Conservation (phyloP, 2,329 filamentous ascomycete genomes). For the Claviceps sp. region DNA sequence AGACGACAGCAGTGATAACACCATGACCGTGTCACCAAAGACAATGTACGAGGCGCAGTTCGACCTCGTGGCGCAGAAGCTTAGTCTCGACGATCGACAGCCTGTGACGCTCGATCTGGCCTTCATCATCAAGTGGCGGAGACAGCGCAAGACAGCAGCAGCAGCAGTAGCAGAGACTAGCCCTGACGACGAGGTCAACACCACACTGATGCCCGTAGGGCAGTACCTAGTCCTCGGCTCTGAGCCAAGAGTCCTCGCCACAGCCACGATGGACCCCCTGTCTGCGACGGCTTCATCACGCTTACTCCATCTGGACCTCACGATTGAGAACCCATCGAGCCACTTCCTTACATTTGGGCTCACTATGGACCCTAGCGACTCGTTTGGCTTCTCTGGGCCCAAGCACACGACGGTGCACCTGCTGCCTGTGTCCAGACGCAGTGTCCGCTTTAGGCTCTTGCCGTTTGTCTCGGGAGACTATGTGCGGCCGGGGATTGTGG, state of each 20-base stretch:
- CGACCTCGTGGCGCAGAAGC: constrained; percentile 60
- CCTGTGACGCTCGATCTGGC: constrained; percentile 61
- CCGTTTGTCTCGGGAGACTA: constrained; percentile 53
- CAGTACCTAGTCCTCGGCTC: constrained; percentile 67
- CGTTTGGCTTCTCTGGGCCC: constrained; percentile 84
- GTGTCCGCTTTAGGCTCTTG: constrained; percentile 60
- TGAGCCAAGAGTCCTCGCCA: constrained; percentile 72
- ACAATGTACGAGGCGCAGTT: constrained; percentile 62
- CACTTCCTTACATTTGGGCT: constrained; percentile 92
- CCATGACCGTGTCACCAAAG: constrained; percentile 45
- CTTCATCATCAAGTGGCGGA: constrained; percentile 66
- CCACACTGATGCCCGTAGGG: constrained; percentile 61
- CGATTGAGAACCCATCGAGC: constrained; percentile 83
- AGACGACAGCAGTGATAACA: constrained; percentile 17
- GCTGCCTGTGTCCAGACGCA: constrained; percentile 65
- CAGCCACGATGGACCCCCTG: constrained; percentile 33
- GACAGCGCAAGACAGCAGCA: constrained; percentile 23
- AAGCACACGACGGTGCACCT: constrained; percentile 72
- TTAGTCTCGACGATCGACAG: constrained; percentile 67
- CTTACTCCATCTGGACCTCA: constrained; percentile 39
- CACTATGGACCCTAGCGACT: constrained; percentile 80
- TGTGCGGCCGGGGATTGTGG: constrained; percentile 59
- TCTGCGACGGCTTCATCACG: constrained; percentile 14
- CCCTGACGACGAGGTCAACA: constrained; percentile 30
- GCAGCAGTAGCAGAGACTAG: constrained; percentile 10